phyloP scores from a whole-genome alignment of 2,329 filamentous ascomycete genomes.

The Clarireedia paspali region DNA sequence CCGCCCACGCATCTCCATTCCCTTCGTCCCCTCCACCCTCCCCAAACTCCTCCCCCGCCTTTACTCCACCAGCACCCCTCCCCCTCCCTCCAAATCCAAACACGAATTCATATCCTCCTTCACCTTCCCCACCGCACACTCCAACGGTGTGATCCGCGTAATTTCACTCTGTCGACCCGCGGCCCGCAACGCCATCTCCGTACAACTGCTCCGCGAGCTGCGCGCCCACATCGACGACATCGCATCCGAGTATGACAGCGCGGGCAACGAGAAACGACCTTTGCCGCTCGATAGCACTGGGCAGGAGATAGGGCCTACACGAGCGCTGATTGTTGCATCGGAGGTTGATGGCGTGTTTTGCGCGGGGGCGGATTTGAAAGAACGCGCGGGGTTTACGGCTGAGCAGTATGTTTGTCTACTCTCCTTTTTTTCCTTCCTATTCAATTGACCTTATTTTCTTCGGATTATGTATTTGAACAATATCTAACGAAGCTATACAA shows the following conservation, averaged over 20 bases:
- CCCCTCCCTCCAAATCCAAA: slow-evolving; percentile 10
- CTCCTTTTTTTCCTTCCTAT: background rate
- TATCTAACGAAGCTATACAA: background rate
- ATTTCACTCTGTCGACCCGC: slow-evolving; percentile 79
- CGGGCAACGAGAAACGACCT: slow-evolving; percentile 42
- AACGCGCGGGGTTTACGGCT: slow-evolving; percentile 66
- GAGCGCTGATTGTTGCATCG: slow-evolving; percentile 77
- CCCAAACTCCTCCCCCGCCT: slow-evolving; percentile 6
- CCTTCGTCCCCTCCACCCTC: slow-evolving; percentile 8
- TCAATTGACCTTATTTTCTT: background rate
- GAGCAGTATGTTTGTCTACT: slow-evolving; percentile 52
- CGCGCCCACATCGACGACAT: slow-evolving; percentile 66
- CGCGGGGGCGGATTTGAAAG: slow-evolving; percentile 90
- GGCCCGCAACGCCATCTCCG: slow-evolving; percentile 87
- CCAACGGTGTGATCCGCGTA: slow-evolving; percentile 69
- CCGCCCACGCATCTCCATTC: background rate
- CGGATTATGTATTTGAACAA: background rate
- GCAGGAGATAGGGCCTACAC: slow-evolving; percentile 46
- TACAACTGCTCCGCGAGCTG: slow-evolving; percentile 64
- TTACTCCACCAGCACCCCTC: slow-evolving; percentile 10
- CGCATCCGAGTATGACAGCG: slow-evolving; percentile 50
- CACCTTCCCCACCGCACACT: slow-evolving; percentile 2
- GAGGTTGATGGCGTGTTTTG: slow-evolving; percentile 86
- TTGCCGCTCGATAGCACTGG: too few species aligned
- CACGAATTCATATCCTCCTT: slow-evolving; percentile 6